Evolutionary conservation across 768 basidiomycete genomes (phyloP).

Genomic region (Psilocybe azurescens): DNA sequence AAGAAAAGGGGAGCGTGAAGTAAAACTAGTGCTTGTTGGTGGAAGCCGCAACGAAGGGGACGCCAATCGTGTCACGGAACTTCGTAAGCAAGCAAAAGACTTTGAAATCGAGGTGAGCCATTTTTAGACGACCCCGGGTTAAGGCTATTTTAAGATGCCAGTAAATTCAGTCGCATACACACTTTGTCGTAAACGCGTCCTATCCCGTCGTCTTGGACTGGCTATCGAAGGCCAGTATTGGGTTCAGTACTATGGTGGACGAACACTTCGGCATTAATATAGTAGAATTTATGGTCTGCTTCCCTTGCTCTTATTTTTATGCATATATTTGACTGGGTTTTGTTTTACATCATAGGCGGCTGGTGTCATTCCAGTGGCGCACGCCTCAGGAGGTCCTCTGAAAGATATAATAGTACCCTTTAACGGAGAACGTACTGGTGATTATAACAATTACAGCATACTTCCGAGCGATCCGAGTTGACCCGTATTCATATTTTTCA

Average conservation of each 20-base stretch:
- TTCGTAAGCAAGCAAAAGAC: constrained; percentile 63
- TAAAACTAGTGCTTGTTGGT: constrained; percentile 80
- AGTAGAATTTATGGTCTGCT: constrained; percentile 92
- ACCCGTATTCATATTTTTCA: neutral
- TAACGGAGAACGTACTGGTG: constrained; percentile 72
- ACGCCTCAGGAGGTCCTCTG: constrained; percentile 92
- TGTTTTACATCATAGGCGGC: constrained; percentile 68
- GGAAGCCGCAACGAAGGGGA: constrained; percentile 85
- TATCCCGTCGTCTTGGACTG: constrained; percentile 73
- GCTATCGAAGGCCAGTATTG: constrained; percentile 79
- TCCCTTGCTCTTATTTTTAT: neutral
- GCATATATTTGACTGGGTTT: neutral
- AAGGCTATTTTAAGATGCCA: neutral
- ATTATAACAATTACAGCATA: constrained; percentile 15
- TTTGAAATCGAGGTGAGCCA: constrained; percentile 66
- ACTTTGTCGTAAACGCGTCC: constrained; percentile 84
- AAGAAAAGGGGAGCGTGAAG: constrained; percentile 28
- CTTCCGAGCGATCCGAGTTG: too few species aligned
- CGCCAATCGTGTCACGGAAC: constrained; percentile 63
- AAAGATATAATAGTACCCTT: constrained; percentile 90
- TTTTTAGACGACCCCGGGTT: neutral
- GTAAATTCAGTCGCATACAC: constrained; percentile 59
- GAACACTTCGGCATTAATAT: constrained; percentile 99
- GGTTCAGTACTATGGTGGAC: constrained; percentile 96
- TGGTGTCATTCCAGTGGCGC: constrained; percentile 89